Base-by-base conservation (phyloP, 495 filamentous ascomycete species). In the Penicillium longicatenatum region DNA sequence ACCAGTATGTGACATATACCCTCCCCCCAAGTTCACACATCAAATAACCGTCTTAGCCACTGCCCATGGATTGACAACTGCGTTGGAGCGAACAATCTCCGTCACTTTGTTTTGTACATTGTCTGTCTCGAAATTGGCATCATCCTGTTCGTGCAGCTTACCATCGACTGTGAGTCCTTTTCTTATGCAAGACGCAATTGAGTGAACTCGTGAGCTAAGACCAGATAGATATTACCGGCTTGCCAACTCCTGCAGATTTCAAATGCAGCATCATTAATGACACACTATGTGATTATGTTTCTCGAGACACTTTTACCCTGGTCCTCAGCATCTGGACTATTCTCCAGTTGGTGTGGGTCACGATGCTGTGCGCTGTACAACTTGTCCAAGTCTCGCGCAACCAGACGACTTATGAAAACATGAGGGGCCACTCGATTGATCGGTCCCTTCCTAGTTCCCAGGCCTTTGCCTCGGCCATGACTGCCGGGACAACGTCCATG, bases 51-150 rank as follows among this genome's bases (percentile, higher is more conserved):
- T 29, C 22, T 33, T 55, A 98, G 93, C 65, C 94, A 98, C 69
- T 98, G 94, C 65, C 94, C 94, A 0, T 98, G 94, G 94, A 91
- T 97, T 37, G 87, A 94, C 71, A 97, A 97, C 74, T 98, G 94
- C 67, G 84, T 98, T 39, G 94, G 89, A 42, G 81, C 93, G 39
- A 97, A 96, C 67, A 98, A 98, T 68, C 87, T 96, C 63, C 86
- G 94, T 5, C 95, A 97, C 65, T 98, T 98, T 75, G 88, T 97
- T 55, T 71, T 97, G 21, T 98, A 96, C 67, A 80, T 97, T 31
- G 70, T 91, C 19, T 88, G 75, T 60, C 73, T 98, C 41, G 87
- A 92, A 62, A 59, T 89, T 19, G 91, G 90, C 26, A 87, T 98
- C 52, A 58, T 89, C 12, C 59, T 86, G 7, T 88, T 89, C 53